Evolutionary conservation across 495 filamentous ascomycete species (phyloP), one percentile per base, ranked within the genome.

Genomic region (Xeromyces bisporus): DNA sequence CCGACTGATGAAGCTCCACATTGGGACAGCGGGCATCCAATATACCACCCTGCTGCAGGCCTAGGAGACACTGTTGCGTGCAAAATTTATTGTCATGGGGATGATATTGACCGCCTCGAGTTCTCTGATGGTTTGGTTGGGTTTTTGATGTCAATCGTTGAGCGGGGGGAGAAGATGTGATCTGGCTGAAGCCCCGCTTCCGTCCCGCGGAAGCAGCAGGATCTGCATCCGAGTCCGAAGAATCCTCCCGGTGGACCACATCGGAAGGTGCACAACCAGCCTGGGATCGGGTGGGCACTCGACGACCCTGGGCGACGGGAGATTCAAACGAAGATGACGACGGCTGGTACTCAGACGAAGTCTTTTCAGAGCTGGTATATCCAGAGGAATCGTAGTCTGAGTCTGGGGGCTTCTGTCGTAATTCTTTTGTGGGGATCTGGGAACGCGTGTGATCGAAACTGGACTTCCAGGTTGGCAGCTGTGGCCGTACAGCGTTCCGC

Each of bases 11-110:
- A 9, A 44, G 34, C 4, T 35, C 18, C 1, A 60, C 39, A 36
- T 69, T 68, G 20, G 57, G 61, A 36, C 60, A 69, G 6, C 5
- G 2, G 9, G 35, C 15, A 33, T 69, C 63, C 11, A 67, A 42
- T 3, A 25, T 6, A 15, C 29, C 34, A 0, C 53, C 43, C 6
- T 34, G 36, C 11, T 61, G 45, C n/a, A 69, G 37, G 2, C 60
- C 58, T 6, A 56, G 45, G 18, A 69, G 48, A 39, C 53, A 69
- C 15, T 45, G 43, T 38, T 66, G 57, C 0, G 60, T 65, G 32
- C 56, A 69, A 33, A 64, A 64, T 23, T 34, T 39, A 6, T 44
- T 31, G 18, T 12, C n/a, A 8, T 28, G 35, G 12, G 30, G 34
- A 7, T 9, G 18, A 16, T 4, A 25, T 7, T 40, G 38, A 13